phyloP scores from a whole-genome alignment of 139 green algal species.

The Raphidocelis subcapitata region DNA sequence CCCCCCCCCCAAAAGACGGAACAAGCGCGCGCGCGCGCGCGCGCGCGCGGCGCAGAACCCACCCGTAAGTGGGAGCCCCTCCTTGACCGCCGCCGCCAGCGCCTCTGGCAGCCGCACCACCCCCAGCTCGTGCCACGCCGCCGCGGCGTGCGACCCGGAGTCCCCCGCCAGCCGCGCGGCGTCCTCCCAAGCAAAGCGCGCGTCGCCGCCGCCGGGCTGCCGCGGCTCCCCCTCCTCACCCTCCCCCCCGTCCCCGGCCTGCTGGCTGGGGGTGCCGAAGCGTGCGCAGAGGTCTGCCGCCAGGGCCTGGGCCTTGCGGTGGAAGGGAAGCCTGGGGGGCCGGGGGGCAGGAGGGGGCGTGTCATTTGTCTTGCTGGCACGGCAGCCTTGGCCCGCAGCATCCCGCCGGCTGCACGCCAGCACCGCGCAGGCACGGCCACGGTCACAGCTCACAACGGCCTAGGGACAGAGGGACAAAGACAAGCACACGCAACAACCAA shows the following conservation, averaged over 20 bases:
- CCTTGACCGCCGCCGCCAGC: slow-evolving; percentile 4
- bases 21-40: too few species aligned
- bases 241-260: too few species aligned
- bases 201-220: slow-evolving; percentile 21
- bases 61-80: slow-evolving; percentile 2
- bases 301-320: slow-evolving; percentile 52
- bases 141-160: slow-evolving; percentile 24
- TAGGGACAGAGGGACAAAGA: too few species aligned
- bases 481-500: too few species aligned
- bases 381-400: too few species aligned
- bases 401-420: too few species aligned
- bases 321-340: slow-evolving; percentile 10
- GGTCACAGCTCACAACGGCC: too few species aligned
- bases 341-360: too few species aligned
- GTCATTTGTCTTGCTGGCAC: too few species aligned
- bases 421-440: too few species aligned
- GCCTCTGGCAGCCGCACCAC: not conserved
- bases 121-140: slow-evolving; percentile 5
- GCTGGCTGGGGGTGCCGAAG: slow-evolving; percentile 7
- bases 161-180: slow-evolving; percentile 32
- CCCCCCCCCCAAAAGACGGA: too few species aligned
- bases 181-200: slow-evolving; percentile 38
- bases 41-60: too few species aligned
- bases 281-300: slow-evolving; percentile 32
- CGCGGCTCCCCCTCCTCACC: not conserved